Percentiles rank a stretch among this genome's conserved stretches.
Conservation (phyloP, 2,329 filamentous ascomycete species). For the Sclerotinia minor region DNA sequence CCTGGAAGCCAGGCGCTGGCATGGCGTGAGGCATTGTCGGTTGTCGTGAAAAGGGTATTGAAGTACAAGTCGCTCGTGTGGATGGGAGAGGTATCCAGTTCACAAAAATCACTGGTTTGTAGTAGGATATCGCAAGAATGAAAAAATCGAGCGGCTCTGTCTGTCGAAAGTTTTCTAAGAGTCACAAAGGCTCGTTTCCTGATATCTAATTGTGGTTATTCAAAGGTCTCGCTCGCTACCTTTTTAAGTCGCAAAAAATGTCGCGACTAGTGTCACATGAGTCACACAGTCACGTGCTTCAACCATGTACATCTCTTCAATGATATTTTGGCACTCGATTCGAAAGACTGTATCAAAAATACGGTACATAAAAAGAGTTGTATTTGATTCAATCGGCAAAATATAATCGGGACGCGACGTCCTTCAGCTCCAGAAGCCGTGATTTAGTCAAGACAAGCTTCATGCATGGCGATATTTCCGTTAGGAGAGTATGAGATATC, state of each 20-base stretch:
- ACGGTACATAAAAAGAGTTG: too few relatives aligned
- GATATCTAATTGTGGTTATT: neutral
- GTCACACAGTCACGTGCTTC: slow-evolving; percentile 3
- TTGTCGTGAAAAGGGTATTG: neutral
- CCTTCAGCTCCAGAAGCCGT: too few relatives aligned
- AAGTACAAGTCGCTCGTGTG: neutral
- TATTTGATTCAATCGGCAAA: too few relatives aligned
- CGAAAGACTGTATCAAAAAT: neutral
- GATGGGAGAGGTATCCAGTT: neutral
- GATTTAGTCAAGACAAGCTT: too few relatives aligned
- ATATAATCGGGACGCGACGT: too few relatives aligned
- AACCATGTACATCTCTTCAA: neutral
- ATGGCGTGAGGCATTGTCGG: slow-evolving; percentile 72
- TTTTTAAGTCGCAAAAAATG: slow-evolving; percentile 7
- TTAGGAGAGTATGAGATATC: too few relatives aligned
- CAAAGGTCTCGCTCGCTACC: neutral
- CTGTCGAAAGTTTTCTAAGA: neutral
- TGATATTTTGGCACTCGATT: neutral
- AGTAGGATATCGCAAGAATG: neutral
- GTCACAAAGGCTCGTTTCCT: neutral
- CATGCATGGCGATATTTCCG: too few relatives aligned
- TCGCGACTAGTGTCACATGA: slow-evolving; percentile 19
- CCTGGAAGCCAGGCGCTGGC: slow-evolving; percentile 76
- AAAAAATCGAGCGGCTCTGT: neutral
- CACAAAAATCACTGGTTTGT: neutral